phyloP scores from a whole-genome alignment of 306 rosid species.

The Quillaja saponaria region DNA sequence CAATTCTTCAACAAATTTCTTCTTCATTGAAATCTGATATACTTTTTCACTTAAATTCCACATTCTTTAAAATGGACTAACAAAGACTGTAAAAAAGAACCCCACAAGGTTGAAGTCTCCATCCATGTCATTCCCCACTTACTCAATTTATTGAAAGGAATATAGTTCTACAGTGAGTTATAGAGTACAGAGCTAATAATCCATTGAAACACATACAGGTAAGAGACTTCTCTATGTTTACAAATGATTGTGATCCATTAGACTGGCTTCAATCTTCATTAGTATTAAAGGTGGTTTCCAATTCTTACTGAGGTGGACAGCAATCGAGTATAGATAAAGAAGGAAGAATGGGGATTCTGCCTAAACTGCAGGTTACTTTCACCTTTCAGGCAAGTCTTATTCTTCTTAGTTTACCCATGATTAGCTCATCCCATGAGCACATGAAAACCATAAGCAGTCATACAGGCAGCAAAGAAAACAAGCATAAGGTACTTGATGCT shows the following conservation, averaged over 20 bases:
- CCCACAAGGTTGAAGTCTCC: slow-evolving; percentile 69
- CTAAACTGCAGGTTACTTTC: slow-evolving; percentile 38
- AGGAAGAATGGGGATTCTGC: slow-evolving; percentile 42
- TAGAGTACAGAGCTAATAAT: too few relatives aligned
- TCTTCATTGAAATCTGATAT: slow-evolving; percentile 43
- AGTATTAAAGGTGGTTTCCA: slow-evolving; percentile 19
- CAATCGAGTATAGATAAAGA: slow-evolving; percentile 12
- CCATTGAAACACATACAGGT: slow-evolving; percentile 1
- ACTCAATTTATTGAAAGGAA: slow-evolving; percentile 1
- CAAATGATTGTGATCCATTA: not conserved
- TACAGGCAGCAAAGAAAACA: slow-evolving; percentile 30
- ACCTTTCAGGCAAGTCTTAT: slow-evolving; percentile 42
- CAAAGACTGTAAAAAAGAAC: slow-evolving; percentile 53
- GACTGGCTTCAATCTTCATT: not conserved
- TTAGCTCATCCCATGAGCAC: slow-evolving; percentile 51
- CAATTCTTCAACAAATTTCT: slow-evolving; percentile 21
- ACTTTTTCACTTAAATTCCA: slow-evolving; percentile 58
- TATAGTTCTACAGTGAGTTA: too few relatives aligned
- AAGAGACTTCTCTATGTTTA: not conserved
- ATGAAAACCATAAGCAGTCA: slow-evolving; percentile 25
- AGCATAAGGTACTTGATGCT: slow-evolving; percentile 44
- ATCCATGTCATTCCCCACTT: slow-evolving; percentile 32
- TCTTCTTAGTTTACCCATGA: slow-evolving; percentile 37
- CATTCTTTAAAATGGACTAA: slow-evolving; percentile 44
- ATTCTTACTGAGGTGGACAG: slow-evolving; percentile 18